Percentiles rank a stretch among this genome's conserved stretches.
Evolutionary conservation across 2,329 filamentous ascomycete species (phyloP).

Genomic region (Chaetomium strumarium): DNA sequence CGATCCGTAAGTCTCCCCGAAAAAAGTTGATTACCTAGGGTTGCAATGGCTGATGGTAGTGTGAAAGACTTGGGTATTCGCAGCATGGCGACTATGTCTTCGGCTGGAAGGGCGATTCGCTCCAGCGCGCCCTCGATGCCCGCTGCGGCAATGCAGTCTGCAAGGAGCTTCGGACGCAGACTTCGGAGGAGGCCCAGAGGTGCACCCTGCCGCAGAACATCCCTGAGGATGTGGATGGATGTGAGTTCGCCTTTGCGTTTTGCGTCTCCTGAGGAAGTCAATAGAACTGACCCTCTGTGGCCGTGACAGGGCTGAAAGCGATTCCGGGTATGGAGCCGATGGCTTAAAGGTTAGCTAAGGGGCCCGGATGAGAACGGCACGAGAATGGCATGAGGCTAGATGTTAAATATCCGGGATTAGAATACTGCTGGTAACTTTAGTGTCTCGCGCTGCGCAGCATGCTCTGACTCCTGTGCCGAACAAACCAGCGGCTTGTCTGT

Average conservation of each 20-base stretch:
- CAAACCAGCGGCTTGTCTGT: no score
- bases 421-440: no score
- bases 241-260: conserved; percentile 5
- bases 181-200: conserved; percentile 18
- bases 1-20: conserved; percentile 15
- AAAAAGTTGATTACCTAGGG: background rate
- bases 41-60: background rate
- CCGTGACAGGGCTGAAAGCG: conserved; percentile 2
- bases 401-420: no score
- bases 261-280: background rate
- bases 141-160: conserved; percentile 21
- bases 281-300: background rate
- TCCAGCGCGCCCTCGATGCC: conserved; percentile 1
- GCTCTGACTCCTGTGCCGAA: no score
- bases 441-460: no score
- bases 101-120: conserved; percentile 9
- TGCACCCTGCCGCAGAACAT: conserved; percentile 22
- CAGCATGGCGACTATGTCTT: conserved; percentile 22
- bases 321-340: conserved; percentile 9
- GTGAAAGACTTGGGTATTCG: conserved; percentile 21
- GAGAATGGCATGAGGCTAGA: background rate
- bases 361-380: no score
- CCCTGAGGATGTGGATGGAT: conserved; percentile 19
- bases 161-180: conserved; percentile 22
- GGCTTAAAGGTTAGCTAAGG: no score